Evolutionary conservation across 306 rosid species (phyloP), one percentile per base, ranked within the genome.

Genomic region (Dryas drummondii): DNA sequence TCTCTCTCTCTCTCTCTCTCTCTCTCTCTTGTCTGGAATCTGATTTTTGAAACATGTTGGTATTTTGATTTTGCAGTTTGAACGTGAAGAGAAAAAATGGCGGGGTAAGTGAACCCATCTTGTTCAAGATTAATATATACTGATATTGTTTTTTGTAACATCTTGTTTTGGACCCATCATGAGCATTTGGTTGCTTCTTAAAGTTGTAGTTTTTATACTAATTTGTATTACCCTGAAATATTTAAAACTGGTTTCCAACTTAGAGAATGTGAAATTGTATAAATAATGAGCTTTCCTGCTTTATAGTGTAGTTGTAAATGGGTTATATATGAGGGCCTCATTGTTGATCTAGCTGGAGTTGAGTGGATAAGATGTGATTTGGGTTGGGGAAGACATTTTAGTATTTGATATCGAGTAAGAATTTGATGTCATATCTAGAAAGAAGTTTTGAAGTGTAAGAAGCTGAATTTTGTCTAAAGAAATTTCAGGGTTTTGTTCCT

Each of bases 31-130:
- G 0, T 52, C 5, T 45, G 6, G 55, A 16, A 14, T 50, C 73
- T 10, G 14, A 50, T 68, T 69, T 41, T 69, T 69, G 27, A 37
- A 15, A 7, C n/a, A 6, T 51, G 16, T 51, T 69, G 37, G 27
- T 32, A 37, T 69, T 19, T 69, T 27, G 73, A 51, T 69, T 52
- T 51, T 69, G 60, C 73, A 69, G 73, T 15, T 69, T 9, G 5
- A 69, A 12, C 73, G 16, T 32, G 49, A 8, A 52, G 15, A 68
- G 32, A 13, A 50, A 68, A 50, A 7, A 69, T 69, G 73, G 55
- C 73, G 51, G 61, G 73, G 73, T 69, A 69, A 51, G 61, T 50
- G 16, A 50, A 68, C 27, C 45, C 59, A 49, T 10, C 32, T 52
- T 68, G 37, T 37, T 14, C 19, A 41, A 60, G 44, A 11, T 2